These are phyloP conservation scores for Morella rubra DNA, from an alignment of 306 rosid species.

Conservation along the genomic window DNA sequence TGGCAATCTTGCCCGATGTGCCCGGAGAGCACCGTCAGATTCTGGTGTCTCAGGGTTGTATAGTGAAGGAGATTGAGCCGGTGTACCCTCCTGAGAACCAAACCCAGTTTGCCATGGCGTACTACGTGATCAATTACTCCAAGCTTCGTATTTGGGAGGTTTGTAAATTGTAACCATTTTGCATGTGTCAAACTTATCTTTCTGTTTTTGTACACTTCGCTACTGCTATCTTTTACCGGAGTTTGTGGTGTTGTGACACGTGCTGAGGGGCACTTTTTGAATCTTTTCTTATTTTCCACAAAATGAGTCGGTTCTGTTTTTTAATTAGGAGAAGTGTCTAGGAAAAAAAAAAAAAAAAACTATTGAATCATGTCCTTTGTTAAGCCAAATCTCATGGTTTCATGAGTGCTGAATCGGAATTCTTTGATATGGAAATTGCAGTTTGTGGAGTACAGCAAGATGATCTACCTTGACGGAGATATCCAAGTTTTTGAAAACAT, in stretches of 20 bases:
- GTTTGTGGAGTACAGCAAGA: slow-evolving; percentile 78
- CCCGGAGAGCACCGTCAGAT: slow-evolving; percentile 64
- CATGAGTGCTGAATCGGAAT: no score
- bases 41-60: slow-evolving; percentile 62
- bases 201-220: background rate
- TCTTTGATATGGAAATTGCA: slow-evolving; percentile 5
- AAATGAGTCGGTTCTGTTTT: background rate
- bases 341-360: no score
- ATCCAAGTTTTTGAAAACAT: slow-evolving; percentile 72
- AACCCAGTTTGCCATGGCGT: slow-evolving; percentile 72
- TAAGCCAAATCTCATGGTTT: no score
- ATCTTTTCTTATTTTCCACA: no score
- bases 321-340: no score
- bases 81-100: slow-evolving; percentile 72
- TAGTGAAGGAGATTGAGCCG: slow-evolving; percentile 59
- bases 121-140: slow-evolving; percentile 87
- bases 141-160: slow-evolving; percentile 94
- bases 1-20: slow-evolving; percentile 75
- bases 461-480: slow-evolving; percentile 79
- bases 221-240: background rate
- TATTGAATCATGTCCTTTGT: no score
- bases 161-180: background rate
- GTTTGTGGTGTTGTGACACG: background rate
- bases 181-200: slow-evolving; percentile 25
- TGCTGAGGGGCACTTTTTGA: background rate